Evolutionary conservation across 768 basidiomycete genomes (phyloP).

Genomic region (Chlorophyllum brunneum): DNA sequence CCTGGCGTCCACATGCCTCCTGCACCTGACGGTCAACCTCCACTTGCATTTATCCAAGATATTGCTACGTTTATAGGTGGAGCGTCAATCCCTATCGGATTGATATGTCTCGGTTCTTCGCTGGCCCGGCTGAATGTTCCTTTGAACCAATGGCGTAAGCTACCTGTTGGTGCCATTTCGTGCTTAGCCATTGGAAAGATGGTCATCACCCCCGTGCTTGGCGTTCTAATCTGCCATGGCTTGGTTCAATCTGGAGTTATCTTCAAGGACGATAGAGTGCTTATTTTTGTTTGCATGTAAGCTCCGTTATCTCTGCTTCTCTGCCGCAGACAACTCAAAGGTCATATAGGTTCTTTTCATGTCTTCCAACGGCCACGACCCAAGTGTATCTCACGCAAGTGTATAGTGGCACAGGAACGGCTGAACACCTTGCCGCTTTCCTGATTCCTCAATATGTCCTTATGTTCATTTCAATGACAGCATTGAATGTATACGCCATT

Average conservation of each 20-base stretch:
- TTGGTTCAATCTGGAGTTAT: constrained; percentile 47
- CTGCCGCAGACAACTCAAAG: neutral
- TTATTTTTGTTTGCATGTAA: constrained; percentile 68
- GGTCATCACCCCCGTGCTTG: constrained; percentile 55
- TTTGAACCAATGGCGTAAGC: constrained; percentile 34
- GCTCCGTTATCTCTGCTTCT: constrained; percentile 21
- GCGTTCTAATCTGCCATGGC: constrained; percentile 51
- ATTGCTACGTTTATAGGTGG: constrained; percentile 55
- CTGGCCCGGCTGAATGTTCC: constrained; percentile 58
- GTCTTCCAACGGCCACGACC: neutral
- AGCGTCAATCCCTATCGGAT: constrained; percentile 60
- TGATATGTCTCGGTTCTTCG: constrained; percentile 60
- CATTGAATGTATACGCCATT: constrained; percentile 42
- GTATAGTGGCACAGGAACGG: constrained; percentile 60
- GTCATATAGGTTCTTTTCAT: constrained; percentile 45
- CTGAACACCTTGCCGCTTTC: constrained; percentile 58
- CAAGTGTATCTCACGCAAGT: constrained; percentile 65
- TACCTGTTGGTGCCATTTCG: constrained; percentile 49
- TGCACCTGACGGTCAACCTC: constrained; percentile 66
- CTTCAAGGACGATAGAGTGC: constrained; percentile 46
- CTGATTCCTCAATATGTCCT: constrained; percentile 59
- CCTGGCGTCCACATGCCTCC: constrained; percentile 38
- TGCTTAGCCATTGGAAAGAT: constrained; percentile 52
- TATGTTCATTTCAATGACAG: constrained; percentile 50
- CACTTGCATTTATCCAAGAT: constrained; percentile 58